These are phyloP conservation scores for Irpex lacteus DNA, from an alignment of 1,284 basidiomycete species.

Conservation along the genomic window DNA sequence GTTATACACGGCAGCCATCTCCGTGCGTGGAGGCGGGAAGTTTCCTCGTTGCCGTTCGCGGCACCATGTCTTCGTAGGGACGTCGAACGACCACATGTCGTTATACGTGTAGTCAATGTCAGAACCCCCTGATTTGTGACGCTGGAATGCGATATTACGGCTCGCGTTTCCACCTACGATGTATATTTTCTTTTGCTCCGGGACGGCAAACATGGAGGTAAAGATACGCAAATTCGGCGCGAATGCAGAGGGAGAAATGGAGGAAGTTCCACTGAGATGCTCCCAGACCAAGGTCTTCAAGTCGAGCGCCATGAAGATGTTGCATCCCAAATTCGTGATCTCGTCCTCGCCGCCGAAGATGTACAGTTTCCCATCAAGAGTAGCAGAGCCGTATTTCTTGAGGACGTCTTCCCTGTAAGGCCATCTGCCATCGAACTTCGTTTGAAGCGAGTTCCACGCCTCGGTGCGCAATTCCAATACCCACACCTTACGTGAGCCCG, in stretches of 20 bases:
- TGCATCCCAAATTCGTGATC: slow-evolving; percentile 7
- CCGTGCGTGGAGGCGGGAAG: slow-evolving; percentile 30
- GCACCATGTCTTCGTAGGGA: slow-evolving; percentile 28
- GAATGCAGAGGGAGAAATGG: not conserved
- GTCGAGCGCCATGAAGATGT: slow-evolving; percentile 19
- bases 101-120: slow-evolving; percentile 23
- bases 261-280: slow-evolving; percentile 7
- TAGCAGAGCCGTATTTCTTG: too few species aligned
- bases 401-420: too few species aligned
- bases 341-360: too few species aligned
- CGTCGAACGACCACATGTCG: slow-evolving; percentile 35
- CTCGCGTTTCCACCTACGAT: slow-evolving; percentile 30
- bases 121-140: slow-evolving; percentile 21
- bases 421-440: too few species aligned
- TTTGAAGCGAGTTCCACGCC: too few species aligned
- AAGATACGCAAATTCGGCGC: slow-evolving; percentile 25
- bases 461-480: too few species aligned
- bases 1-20: slow-evolving; percentile 32
- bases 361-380: too few species aligned
- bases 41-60: slow-evolving; percentile 33
- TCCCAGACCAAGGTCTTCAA: slow-evolving; percentile 14
- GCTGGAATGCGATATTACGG: slow-evolving; percentile 19
- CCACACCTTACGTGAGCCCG: too few species aligned
- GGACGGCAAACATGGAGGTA: slow-evolving; percentile 20
- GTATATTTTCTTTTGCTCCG: slow-evolving; percentile 20